Evolutionary conservation across 169 alveolate species (phyloP), one percentile per base, ranked within the genome.

Genomic region (Ichthyophthirius multifiliis): DNA sequence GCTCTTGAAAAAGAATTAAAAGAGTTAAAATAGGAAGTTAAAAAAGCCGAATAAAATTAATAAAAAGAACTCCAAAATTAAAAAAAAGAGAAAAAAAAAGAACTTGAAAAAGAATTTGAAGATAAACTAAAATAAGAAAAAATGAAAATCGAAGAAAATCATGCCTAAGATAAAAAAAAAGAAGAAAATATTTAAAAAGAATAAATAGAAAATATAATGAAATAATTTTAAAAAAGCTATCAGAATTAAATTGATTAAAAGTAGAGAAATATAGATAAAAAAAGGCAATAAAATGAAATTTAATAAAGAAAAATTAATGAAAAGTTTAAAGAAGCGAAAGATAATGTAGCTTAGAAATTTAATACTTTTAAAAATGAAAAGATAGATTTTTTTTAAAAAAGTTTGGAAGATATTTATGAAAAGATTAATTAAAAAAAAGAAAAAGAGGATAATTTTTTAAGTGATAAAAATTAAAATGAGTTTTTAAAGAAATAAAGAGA

Each of bases 281-380:
- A 55, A 55, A 18, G 35, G 0, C 12, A 55, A 15, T 34, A 55
- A 27, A 55, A 39, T 27, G 23, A 34, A 2, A 39, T 27, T 5
- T 34, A 34, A 4, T 27, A 55, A 55, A 55, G 31, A 27, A 55
- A 55, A 23, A 34, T 27, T 55, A 39, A 55, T 55, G 71, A 55
- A 18, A 55, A 55, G 39, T 55, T 55, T 23, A 55, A 55, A 55
- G 71, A 55, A 55, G 71, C 71, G 23, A 55, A 55, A 55, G 23
- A 55, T 27, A 55, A 39, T 27, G 71, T 55, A 55, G 1, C 16
- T 55, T 16, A 27, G 13, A 12, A 39, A 55, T 1, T 55, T 55
- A n/a, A 55, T 27, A 55, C 13, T 16, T 0, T 10, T 10, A 9
- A 10, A 27, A 10, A 55, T 55, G 23, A 55, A 55, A 23, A 23